Conservation (phyloP, 129 eudicot species). For the Pulicaria dysenterica region DNA sequence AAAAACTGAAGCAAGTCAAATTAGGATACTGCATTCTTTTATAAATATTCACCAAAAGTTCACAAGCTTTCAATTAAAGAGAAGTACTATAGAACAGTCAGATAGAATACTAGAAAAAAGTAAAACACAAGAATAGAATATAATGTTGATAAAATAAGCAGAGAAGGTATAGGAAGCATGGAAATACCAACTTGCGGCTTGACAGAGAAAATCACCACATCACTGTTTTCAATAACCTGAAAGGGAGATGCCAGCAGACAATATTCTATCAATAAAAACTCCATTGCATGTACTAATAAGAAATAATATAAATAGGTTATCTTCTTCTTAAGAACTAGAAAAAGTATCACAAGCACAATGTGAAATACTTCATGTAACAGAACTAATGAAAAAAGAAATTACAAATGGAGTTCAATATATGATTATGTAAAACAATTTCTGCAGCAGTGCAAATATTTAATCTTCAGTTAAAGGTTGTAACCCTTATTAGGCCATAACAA, state of each 20-base stretch:
- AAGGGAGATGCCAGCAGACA: slow-evolving; percentile 1
- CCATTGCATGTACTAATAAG: background rate
- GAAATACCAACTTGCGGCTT: slow-evolving; percentile 84
- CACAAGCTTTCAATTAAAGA: background rate
- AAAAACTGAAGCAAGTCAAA: no score
- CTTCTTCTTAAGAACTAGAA: background rate
- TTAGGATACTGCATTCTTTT: background rate
- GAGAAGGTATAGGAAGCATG: slow-evolving; percentile 10
- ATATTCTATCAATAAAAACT: slow-evolving; percentile 12
- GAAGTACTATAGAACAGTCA: background rate
- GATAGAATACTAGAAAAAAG: background rate
- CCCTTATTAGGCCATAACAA: no score
- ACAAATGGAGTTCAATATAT: background rate
- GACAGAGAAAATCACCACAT: slow-evolving; percentile 78
- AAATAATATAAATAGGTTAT: background rate
- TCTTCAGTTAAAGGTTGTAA: no score
- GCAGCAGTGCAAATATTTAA: no score
- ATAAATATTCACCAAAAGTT: background rate
- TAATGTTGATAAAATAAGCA: background rate
- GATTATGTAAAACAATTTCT: no score
- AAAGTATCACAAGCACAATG: slow-evolving; percentile 1
- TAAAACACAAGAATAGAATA: background rate
- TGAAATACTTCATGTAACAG: background rate
- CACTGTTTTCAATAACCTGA: slow-evolving; percentile 87
- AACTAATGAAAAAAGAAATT: background rate